Evolutionary conservation across 2,329 filamentous ascomycete species (phyloP).

Genomic region (Exophiala sp.): DNA sequence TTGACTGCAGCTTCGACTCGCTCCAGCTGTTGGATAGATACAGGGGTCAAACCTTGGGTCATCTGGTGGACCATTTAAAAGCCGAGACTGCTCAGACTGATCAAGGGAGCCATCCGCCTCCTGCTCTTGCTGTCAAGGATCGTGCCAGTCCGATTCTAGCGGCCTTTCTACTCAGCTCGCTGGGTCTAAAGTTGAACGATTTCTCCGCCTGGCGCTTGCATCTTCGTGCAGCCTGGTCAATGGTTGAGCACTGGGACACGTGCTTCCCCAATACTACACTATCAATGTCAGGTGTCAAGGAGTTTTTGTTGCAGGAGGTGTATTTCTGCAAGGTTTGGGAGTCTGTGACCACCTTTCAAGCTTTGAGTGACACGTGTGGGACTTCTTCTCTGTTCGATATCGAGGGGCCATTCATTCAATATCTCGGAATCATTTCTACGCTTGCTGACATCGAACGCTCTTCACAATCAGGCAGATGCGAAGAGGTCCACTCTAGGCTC

Average conservation of each 20-base stretch:
- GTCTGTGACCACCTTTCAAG: background rate
- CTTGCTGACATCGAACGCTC: background rate
- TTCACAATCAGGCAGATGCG: background rate
- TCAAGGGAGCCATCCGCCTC: background rate
- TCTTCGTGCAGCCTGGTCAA: background rate
- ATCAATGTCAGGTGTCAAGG: background rate
- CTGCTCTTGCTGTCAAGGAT: background rate
- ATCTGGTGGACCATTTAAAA: background rate
- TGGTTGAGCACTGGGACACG: slow-evolving; percentile 1
- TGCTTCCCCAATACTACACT: background rate
- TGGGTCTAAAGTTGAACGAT: background rate
- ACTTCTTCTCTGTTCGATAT: background rate
- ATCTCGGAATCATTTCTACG: background rate
- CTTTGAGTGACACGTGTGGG: background rate
- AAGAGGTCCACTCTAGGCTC: background rate
- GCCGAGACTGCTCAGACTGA: background rate
- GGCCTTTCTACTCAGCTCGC: slow-evolving; percentile 1
- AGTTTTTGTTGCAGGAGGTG: background rate
- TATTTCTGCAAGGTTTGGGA: slow-evolving; percentile 3
- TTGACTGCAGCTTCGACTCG: background rate
- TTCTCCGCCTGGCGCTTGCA: background rate
- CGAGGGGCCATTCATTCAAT: background rate
- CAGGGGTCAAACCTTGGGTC: background rate
- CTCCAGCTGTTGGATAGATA: background rate
- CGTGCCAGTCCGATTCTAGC: slow-evolving; percentile 2